Base-by-base conservation (phyloP, 2,329 filamentous ascomycete genomes). In the Talaromyces pinophilus region DNA sequence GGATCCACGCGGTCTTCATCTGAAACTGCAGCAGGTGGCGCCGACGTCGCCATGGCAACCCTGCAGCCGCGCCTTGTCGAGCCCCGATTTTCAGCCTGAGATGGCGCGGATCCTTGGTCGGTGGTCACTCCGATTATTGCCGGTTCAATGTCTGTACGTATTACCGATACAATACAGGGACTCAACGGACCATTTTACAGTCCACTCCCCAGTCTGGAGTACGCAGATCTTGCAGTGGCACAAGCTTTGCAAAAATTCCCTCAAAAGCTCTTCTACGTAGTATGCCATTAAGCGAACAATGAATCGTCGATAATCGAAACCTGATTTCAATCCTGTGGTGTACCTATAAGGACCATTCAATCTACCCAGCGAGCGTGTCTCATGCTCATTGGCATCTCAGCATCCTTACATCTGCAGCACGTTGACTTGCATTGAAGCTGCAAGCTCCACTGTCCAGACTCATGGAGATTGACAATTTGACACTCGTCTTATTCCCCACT, bases 11-110 rank as follows among this genome's bases (percentile, higher is more conserved):
- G 59, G 33, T 52, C 60, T 28, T 22, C 57, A 33, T 46, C 57
- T 44, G 38, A 60, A 46, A 46, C 25, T 54, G 60, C 28, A 28
- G 60, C 60, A 25, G 50, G 50, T 63, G 40, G 64, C 38, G 59
- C 52, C 22, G n/a, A 10, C 30, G 60, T 66, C 59, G 48, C 59
- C 30, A 66, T 59, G 35, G 64, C 64, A 66, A 66, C 64, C 8
- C 11, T 44, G 42, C 50, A 22, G 50, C 38, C 28, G 42, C 64
- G 38, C 42, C 59, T 35, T 52, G 40, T 46, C 52, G 62, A 62
- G 64, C 40, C 64, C 52, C 64, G 64, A 66, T 62, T 63, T 57
- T 33, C 30, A 64, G 62, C 25, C 48, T 55, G 48, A 55, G 35
- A 30, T 46, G 25, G 59, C 22, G 61, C 61, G 61, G 61, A 63